These are phyloP conservation scores for Corymbia maculata DNA, from an alignment of 345 rosid genomes.

Conservation along the genomic window DNA sequence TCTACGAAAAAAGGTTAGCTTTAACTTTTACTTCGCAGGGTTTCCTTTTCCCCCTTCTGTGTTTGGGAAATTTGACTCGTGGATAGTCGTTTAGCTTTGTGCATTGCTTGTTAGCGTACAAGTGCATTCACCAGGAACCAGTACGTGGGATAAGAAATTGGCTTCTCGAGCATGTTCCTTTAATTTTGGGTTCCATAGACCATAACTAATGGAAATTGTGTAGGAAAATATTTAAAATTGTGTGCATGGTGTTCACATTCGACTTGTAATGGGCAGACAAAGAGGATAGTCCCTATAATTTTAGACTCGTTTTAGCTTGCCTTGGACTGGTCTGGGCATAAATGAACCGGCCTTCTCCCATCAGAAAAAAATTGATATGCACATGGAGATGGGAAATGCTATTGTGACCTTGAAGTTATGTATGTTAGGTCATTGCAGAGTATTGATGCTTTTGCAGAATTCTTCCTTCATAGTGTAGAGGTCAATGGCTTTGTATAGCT, in stretches of 20 bases:
- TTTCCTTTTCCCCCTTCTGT: neutral
- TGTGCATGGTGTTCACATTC: neutral
- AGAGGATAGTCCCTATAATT: neutral
- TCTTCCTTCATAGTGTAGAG: neutral
- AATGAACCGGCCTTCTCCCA: neutral
- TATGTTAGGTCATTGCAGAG: neutral
- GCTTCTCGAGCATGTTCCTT: neutral
- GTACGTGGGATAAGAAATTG: neutral
- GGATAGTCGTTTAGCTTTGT: neutral
- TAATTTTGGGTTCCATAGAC: neutral
- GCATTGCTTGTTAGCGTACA: neutral
- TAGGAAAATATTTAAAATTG: neutral
- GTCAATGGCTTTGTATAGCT: neutral
- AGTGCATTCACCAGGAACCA: neutral
- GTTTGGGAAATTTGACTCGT: neutral
- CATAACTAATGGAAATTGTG: neutral
- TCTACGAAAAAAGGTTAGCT: constrained; percentile 85
- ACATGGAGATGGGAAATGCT: neutral
- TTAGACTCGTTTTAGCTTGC: neutral
- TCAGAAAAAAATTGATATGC: neutral
- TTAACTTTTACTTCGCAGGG: neutral
- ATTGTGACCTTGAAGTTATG: neutral
- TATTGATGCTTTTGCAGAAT: neutral
- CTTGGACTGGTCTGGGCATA: neutral
- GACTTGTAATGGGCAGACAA: neutral